A percentile compares a stretch with the other conserved stretches of the same genome.
phyloP scores from a whole-genome alignment of 2,329 filamentous ascomycete genomes.

The Talaromyces sp. region DNA sequence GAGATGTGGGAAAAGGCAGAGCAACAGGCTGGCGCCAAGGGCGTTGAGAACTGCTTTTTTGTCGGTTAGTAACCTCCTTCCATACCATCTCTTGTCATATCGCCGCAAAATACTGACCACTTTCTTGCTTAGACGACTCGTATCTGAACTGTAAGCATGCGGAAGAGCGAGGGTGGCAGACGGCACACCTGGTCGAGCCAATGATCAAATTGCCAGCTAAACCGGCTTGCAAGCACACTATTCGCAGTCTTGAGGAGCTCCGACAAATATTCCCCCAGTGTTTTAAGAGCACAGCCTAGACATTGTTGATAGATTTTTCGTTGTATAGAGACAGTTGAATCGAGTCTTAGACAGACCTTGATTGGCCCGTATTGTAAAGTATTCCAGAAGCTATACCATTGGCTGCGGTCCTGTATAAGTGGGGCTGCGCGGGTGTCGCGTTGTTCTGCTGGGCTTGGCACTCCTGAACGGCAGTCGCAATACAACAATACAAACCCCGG shows the following conservation, averaged over 20 bases:
- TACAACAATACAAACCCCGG: conserved; percentile 8
- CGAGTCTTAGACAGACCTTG: not conserved
- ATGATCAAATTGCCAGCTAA: conserved; percentile 59
- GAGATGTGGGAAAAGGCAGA: conserved; percentile 88
- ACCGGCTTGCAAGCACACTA: conserved; percentile 68
- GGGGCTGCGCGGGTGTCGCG: conserved; percentile 11
- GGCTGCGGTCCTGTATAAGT: not conserved
- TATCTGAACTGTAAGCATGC: conserved; percentile 74
- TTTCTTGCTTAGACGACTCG: conserved; percentile 64
- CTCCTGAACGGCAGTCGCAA: conserved; percentile 11
- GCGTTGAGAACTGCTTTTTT: conserved; percentile 76
- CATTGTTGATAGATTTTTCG: not conserved
- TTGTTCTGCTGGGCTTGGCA: conserved; percentile 9
- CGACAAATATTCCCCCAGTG: conserved; percentile 74
- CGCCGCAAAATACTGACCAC: conserved; percentile 14
- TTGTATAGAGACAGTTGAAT: not conserved
- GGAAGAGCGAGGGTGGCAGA: conserved; percentile 76
- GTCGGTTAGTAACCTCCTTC: conserved; percentile 61
- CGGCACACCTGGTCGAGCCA: conserved; percentile 79
- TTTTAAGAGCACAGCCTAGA: conserved; percentile 56
- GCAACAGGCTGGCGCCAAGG: conserved; percentile 69
- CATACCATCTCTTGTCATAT: not conserved
- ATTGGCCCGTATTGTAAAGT: not conserved
- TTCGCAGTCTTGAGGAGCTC: conserved; percentile 71
- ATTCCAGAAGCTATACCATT: not conserved